Evolutionary conservation across 2,329 filamentous ascomycete genomes (phyloP), one percentile per base, ranked within the genome.

Genomic region (Xylariomycetidae sp.): DNA sequence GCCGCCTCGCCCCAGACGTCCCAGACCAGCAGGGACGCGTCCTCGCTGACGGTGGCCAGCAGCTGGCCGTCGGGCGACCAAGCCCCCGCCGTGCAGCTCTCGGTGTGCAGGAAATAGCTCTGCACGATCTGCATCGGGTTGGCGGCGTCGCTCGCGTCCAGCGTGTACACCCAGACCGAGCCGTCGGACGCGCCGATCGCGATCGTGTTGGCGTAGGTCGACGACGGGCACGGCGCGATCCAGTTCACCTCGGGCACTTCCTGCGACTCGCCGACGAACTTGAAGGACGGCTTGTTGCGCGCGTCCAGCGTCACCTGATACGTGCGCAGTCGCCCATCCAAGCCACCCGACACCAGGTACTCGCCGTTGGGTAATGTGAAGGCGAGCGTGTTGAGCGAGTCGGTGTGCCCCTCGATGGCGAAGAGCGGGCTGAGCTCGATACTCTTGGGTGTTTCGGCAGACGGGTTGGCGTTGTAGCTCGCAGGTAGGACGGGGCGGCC

Each of bases 231-330:
- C 0, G 87, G 64, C 1, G 70, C 63, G 20, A 96, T 62, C 89
- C 90, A 98, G 67, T 92, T 94, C 53, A 98, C 82, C 62, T 96
- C 90, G 49, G 93, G 84, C 8, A 95, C 90, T 59, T 98, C 92
- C 52, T 88, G 83, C 3, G 79, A 76, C 53, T 92, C 85, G 35
- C 74, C 84, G 7, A 94, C 60, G 51, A 85, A 83, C 27, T 72
- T 67, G 52, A 76, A 60, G 32, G 68, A 63, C 29, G 68, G 57
- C 40, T 69, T 68, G 15, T 68, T 64, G 23, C 65, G 45, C 46
- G 64, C 45, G 51, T 66, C 54, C 54, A 72, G 48, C 10, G 62
- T 58, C 2, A 72, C 57, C 45, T 74, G 70, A 71, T 82, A 89
- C 10, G 79, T 79, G 43, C 83, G 76, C 47, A 98, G 56, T 43